Base-by-base conservation (phyloP, 305 asterid species). In the Andrographis paniculata region DNA sequence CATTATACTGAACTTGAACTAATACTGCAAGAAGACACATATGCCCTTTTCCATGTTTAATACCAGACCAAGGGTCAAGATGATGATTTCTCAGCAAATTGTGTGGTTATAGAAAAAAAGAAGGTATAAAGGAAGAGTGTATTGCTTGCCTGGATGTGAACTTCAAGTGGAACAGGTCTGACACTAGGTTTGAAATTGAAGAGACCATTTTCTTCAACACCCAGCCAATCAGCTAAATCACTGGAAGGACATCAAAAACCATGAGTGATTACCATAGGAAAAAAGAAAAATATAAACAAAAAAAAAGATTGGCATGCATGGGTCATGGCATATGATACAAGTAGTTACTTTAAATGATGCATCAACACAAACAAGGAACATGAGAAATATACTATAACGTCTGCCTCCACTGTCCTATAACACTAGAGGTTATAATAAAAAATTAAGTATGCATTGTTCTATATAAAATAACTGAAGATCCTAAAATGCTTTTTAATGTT, bases 151-250 rank as follows among this genome's bases (percentile, higher is more conserved):
- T 91, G 99, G 68, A 91, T 91, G 74, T 87, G 99, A 70, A 91
- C 99, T 81, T 91, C 99, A 52, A 91, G 99, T 46, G 99, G 96
- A 62, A 91, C 99, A 45, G 99, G 99, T 78, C 99, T 77, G 59
- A 91, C 99, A 72, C 99, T 91, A 35, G 99, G 99, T 80, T 91
- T 91, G 76, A 84, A 91, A 72, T 91, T 91, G 77, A 87, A 91
- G 50, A 91, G 77, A 49, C 99, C 99, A 64, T 38, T 72, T 71
- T 91, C 96, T 60, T 82, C 93, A 42, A 87, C 96, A 59, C 99
- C 99, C 71, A 91, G 71, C 99, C 99, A 91, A 68, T 87, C 95
- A 64, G 75, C 99, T 79, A 91, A 84, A 69, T 91, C 88, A 67
- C 99, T 91, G 75, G 48, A 71, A 42, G 36, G 55, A 59, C 47